These are phyloP conservation scores for Arthrocladium fulminans DNA, from an alignment of 2,329 filamentous ascomycete species.

Conservation along the genomic window DNA sequence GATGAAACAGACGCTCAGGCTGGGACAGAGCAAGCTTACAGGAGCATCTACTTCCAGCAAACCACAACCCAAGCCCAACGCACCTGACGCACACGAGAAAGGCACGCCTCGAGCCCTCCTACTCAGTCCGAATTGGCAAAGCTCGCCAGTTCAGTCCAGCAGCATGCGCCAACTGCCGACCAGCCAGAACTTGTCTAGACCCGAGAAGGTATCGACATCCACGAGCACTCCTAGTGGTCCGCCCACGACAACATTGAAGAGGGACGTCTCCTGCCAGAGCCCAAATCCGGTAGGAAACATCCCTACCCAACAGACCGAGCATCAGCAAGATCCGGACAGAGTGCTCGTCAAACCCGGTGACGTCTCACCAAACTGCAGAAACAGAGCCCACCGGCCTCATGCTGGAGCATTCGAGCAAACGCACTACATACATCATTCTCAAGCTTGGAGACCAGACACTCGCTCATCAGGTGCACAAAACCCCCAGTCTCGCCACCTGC, in stretches of 20 bases:
- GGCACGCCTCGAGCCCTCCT: background rate
- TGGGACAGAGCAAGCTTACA: background rate
- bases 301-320: no score
- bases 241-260: background rate
- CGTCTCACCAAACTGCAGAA: no score
- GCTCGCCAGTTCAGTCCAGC: background rate
- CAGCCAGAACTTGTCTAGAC: background rate
- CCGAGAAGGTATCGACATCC: background rate
- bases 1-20: conserved; percentile 1
- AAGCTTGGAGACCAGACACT: no score
- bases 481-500: background rate
- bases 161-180: background rate
- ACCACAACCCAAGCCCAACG: background rate
- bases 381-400: no score
- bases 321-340: no score
- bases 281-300: background rate
- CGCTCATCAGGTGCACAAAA: no score
- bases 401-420: no score
- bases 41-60: background rate
- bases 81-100: background rate
- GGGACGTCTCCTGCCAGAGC: background rate
- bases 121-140: background rate
- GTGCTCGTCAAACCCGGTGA: no score
- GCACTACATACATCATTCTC: no score
- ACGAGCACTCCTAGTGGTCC: background rate